A percentile compares a stretch with the other conserved stretches of the same genome.
Evolutionary conservation across 202 grass and related monocot genomes (phyloP).

Genomic region (Saccharum hybrid): DNA sequence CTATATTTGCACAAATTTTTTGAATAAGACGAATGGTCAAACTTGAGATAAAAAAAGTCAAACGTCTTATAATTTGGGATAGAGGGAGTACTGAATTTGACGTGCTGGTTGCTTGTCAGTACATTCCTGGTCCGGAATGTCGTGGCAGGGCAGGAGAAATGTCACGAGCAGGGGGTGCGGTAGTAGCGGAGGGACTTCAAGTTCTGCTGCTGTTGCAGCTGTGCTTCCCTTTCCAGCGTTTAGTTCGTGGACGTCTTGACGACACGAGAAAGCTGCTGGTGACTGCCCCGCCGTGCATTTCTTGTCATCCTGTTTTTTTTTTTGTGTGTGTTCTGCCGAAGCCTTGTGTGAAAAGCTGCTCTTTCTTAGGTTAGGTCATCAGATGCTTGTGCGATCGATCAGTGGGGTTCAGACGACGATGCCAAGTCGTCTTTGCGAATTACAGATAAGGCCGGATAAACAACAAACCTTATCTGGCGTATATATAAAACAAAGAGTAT

Average conservation of each 20-base stretch:
- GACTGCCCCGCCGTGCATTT: background rate
- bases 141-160: slow-evolving; percentile 22
- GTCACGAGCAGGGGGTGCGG: background rate
- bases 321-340: background rate
- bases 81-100: too few relatives aligned
- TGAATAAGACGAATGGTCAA: too few relatives aligned
- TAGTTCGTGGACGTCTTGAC: background rate
- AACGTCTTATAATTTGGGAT: too few relatives aligned
- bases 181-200: background rate
- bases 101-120: too few relatives aligned
- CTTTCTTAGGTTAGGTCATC: slow-evolving; percentile 27
- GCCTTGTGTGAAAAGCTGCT: slow-evolving; percentile 8
- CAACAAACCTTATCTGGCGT: too few relatives aligned
- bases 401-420: slow-evolving; percentile 36
- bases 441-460: too few relatives aligned
- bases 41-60: too few relatives aligned
- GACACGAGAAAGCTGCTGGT: background rate
- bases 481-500: too few relatives aligned
- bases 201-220: background rate
- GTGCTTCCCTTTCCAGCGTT: too few relatives aligned
- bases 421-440: background rate
- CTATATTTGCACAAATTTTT: too few relatives aligned
- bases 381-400: slow-evolving; percentile 22
- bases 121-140: too few relatives aligned
- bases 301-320: background rate